Conservation (phyloP, 2,329 filamentous ascomycete species). For the Aspergillus amoenus region DNA sequence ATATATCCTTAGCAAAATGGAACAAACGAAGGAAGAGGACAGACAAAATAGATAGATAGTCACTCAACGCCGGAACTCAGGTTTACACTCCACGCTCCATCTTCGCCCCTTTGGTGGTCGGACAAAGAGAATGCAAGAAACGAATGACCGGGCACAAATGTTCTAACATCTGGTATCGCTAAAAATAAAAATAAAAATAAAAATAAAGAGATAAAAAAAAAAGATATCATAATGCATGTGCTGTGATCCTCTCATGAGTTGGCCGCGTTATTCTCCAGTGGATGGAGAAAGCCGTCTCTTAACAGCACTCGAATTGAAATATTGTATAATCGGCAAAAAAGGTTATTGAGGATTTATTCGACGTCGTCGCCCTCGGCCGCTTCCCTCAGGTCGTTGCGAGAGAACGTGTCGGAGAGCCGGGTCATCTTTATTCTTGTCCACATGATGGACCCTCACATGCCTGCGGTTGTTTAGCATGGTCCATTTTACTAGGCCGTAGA, state of each 20-base stretch:
- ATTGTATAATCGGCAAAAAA: neutral
- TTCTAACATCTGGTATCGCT: constrained; percentile 19
- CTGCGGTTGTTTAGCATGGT: constrained; percentile 32
- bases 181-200: constrained; percentile 1
- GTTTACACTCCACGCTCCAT: constrained; percentile 12
- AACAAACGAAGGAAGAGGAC: neutral
- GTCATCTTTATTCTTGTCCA: constrained; percentile 87
- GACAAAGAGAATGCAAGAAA: constrained; percentile 10
- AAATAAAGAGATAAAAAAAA: neutral
- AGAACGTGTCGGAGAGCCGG: constrained; percentile 77
- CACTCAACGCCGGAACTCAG: constrained; percentile 8
- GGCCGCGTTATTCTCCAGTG: constrained; percentile 13
- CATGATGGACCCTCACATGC: constrained; percentile 89
- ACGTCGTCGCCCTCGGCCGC: constrained; percentile 74
- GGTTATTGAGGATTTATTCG: constrained; percentile 42
- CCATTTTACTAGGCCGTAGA: constrained; percentile 35
- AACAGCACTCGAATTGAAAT: neutral
- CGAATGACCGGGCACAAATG: constrained; percentile 6
- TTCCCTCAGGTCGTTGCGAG: constrained; percentile 79
- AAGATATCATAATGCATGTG: constrained; percentile 14
- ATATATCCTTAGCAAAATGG: neutral
- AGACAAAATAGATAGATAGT: neutral
- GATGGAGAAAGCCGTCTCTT: constrained; percentile 11
- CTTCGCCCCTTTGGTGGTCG: neutral
- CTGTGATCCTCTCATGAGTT: constrained; percentile 6